These are phyloP conservation scores for Sphaerosporella brunnea DNA, from an alignment of 495 filamentous ascomycete genomes.

Conservation along the genomic window DNA sequence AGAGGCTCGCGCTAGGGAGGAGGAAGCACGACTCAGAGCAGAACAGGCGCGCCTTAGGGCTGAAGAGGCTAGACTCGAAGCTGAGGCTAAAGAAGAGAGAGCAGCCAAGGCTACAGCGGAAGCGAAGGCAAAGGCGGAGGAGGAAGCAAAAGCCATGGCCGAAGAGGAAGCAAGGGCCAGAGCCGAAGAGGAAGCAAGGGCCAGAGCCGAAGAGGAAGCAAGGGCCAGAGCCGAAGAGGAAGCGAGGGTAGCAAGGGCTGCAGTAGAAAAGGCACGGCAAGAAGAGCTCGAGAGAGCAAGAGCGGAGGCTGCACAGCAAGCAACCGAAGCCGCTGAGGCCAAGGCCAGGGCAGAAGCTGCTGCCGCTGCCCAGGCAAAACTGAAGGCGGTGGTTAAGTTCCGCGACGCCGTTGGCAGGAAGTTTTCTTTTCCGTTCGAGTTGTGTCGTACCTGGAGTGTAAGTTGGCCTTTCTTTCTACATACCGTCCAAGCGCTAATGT, in stretches of 20 bases:
- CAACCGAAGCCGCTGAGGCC: slow-evolving; percentile 27
- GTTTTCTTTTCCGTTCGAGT: slow-evolving; percentile 45
- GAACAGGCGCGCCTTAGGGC: slow-evolving; percentile 27
- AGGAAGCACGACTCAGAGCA: slow-evolving; percentile 23
- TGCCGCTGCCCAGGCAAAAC: slow-evolving; percentile 29
- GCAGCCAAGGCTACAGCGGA: slow-evolving; percentile 23
- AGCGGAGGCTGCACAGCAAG: slow-evolving; percentile 13
- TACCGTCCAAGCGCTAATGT: not conserved
- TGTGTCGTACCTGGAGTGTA: slow-evolving; percentile 49
- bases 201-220: slow-evolving; percentile 28
- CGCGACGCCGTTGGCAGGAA: slow-evolving; percentile 49
- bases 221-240: slow-evolving; percentile 11
- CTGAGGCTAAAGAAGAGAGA: slow-evolving; percentile 18
- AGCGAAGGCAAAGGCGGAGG: slow-evolving; percentile 26
- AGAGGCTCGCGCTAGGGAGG: slow-evolving; percentile 23
- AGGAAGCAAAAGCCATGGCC: slow-evolving; percentile 24
- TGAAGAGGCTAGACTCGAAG: slow-evolving; percentile 24
- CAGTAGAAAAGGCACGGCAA: slow-evolving; percentile 21
- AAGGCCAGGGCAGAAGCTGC: slow-evolving; percentile 28
- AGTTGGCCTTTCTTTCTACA: slow-evolving; percentile 14
- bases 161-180: slow-evolving; percentile 21
- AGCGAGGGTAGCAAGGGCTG: no score
- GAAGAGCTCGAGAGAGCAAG: slow-evolving; percentile 12
- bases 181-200: slow-evolving; percentile 23
- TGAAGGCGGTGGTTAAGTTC: slow-evolving; percentile 41